Percentiles rank a stretch among this genome's conserved stretches.
Evolutionary conservation across 148 eudicot species (phyloP).

Genomic region (Rhododendron vialii): DNA sequence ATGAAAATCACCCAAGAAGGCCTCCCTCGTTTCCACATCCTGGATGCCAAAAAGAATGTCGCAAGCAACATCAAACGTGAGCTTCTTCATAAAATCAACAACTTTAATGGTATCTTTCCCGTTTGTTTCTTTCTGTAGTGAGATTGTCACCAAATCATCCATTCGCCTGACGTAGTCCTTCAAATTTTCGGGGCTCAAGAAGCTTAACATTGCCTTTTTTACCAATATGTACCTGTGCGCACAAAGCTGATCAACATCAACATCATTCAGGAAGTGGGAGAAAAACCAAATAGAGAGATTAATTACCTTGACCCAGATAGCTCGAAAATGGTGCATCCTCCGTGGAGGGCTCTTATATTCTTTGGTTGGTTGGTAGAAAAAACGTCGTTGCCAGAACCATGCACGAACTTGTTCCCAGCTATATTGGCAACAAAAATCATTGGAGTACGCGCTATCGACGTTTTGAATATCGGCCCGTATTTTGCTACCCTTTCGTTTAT

Average conservation of each 20-base stretch:
- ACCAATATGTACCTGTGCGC: constrained; percentile 10
- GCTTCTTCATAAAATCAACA: constrained; percentile 9
- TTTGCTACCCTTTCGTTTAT: constrained; percentile 11
- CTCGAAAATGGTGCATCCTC: constrained; percentile 1
- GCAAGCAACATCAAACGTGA: constrained; percentile 9
- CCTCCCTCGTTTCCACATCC: neutral
- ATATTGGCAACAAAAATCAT: constrained; percentile 1
- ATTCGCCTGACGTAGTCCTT: constrained; percentile 2
- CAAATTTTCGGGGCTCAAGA: constrained; percentile 12
- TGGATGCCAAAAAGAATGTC: constrained; percentile 12
- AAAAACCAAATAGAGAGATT: neutral
- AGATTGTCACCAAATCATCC: constrained; percentile 5
- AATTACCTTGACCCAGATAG: constrained; percentile 17
- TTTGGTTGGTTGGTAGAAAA: constrained; percentile 10
- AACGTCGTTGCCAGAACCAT: constrained; percentile 5
- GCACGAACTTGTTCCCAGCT: constrained; percentile 13
- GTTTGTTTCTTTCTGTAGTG: neutral
- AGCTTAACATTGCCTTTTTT: constrained; percentile 6
- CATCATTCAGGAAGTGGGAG: neutral
- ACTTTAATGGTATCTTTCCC: constrained; percentile 4
- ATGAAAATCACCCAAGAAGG: neutral
- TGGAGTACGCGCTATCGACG: constrained; percentile 7
- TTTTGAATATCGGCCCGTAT: constrained; percentile 15
- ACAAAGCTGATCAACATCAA: neutral
- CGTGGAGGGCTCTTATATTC: neutral